Base-by-base conservation (phyloP, 2,329 filamentous ascomycete species). In the Reticulascus tulasneorum region DNA sequence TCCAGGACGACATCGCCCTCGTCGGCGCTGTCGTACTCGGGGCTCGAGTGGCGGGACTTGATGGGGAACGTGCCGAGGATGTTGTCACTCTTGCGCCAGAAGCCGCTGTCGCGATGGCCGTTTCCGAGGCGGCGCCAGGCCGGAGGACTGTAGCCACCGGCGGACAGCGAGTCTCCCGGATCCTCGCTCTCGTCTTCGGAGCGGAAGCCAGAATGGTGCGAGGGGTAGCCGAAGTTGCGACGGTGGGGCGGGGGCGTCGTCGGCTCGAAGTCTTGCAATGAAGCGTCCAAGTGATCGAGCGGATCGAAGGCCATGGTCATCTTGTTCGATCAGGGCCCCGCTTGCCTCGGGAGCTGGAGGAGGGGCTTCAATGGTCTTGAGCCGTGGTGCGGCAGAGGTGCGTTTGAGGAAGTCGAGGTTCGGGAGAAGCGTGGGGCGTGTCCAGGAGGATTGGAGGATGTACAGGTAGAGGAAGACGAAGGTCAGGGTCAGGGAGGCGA, bases 91-190 rank as follows among this genome's bases (percentile, higher is more conserved):
- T 65, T 62, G 49, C 73, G 72, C 72, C 82, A 81, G 55, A 81
- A 79, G 45, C 74, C 73, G 51, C 66, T 74, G 56, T 68, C 75
- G 53, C 70, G 67, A 47, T 69, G 67, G 50, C 73, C 75, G 67
- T 77, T 78, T 63, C 66, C 70, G 59, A 78, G 72, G 47, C 73
- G 73, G 53, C 72, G 67, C 75, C 75, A 79, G 30, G 75, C 75
- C 45, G 75, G 75, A 38, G 75, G 75, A 52, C 71, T 77, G 64
- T 73, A 79, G 44, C 73, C 74, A 67, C 72, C 73, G 51, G 47
- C 66, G 54, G 73, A 78, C 52, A 45, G 61, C 49, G 47, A 54
- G 26, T 63, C 69, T 62, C 66, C 67, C 58, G 63, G 52, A 47
- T 59, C 44, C 57, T 58, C 56, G 49, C 56, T 55, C 47, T 65